phyloP scores from a whole-genome alignment of 2,329 filamentous ascomycete species.

The Paecilomyces formosus region DNA sequence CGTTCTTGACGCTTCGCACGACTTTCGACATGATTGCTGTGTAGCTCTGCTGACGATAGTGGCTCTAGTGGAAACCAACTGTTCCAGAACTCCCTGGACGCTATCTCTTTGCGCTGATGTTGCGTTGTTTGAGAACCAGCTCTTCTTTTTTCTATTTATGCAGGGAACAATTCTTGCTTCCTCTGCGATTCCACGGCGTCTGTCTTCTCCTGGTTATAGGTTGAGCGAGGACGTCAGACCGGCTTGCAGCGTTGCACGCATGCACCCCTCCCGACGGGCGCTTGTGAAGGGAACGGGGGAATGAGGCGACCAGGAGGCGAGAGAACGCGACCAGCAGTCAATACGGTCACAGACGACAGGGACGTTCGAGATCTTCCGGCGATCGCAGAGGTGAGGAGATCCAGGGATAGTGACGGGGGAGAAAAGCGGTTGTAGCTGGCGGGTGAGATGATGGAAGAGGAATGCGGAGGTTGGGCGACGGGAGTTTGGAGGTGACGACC shows the following conservation, averaged over 20 bases:
- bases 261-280: background rate
- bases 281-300: background rate
- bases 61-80: background rate
- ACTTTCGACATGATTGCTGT: slow-evolving; percentile 75
- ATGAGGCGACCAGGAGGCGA: background rate
- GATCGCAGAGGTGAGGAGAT: background rate
- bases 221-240: background rate
- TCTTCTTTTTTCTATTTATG: background rate
- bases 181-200: background rate
- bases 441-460: background rate
- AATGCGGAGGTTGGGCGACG: background rate
- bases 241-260: background rate
- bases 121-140: background rate
- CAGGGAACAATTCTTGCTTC: background rate
- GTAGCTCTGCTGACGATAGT: background rate
- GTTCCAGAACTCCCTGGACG: background rate
- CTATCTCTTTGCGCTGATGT: background rate
- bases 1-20: slow-evolving; percentile 96
- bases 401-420: background rate
- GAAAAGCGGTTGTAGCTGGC: too few species aligned
- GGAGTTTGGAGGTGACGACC: background rate
- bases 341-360: background rate
- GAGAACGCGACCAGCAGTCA: background rate
- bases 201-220: background rate
- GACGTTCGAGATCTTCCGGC: background rate